These are phyloP conservation scores for Aspergillus incahuasiensis DNA, from an alignment of 495 filamentous ascomycete species.

Conservation along the genomic window DNA sequence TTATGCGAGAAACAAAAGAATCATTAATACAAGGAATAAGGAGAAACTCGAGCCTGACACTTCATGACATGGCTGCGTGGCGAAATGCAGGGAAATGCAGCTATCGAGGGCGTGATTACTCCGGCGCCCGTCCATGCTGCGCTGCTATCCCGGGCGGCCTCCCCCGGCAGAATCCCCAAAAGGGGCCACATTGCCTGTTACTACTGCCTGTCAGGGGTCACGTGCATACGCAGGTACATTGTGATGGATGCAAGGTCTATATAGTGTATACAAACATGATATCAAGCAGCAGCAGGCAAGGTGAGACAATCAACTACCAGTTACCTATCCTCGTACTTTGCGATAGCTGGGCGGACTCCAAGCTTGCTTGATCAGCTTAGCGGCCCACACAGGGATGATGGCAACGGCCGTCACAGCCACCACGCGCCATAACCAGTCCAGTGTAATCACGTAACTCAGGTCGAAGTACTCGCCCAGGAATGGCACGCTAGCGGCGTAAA, in stretches of 20 bases:
- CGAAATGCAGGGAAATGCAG: background rate
- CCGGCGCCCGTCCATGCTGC: background rate
- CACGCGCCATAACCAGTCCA: slow-evolving; percentile 88
- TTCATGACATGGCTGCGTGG: slow-evolving; percentile 5
- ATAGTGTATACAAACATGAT: slow-evolving; percentile 15
- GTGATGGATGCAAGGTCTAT: slow-evolving; percentile 4
- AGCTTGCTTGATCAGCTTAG: slow-evolving; percentile 74
- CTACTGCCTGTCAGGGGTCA: background rate
- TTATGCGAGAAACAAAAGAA: background rate
- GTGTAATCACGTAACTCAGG: slow-evolving; percentile 67
- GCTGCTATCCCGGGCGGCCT: slow-evolving; percentile 10
- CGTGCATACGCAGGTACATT: slow-evolving; percentile 5
- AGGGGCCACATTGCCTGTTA: slow-evolving; percentile 21
- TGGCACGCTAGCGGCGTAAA: slow-evolving; percentile 80
- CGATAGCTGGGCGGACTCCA: slow-evolving; percentile 92
- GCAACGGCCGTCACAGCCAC: slow-evolving; percentile 71
- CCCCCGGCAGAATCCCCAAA: slow-evolving; percentile 6
- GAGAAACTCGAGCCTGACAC: background rate
- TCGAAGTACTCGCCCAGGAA: slow-evolving; percentile 91
- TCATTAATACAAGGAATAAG: slow-evolving; percentile 4
- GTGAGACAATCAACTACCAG: background rate
- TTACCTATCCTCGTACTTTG: slow-evolving; percentile 72
- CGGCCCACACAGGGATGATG: slow-evolving; percentile 79
- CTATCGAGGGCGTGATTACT: background rate
- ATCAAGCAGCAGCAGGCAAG: background rate